Base-by-base conservation (phyloP, 2,329 filamentous ascomycete species). In the Fusarium sp. region DNA sequence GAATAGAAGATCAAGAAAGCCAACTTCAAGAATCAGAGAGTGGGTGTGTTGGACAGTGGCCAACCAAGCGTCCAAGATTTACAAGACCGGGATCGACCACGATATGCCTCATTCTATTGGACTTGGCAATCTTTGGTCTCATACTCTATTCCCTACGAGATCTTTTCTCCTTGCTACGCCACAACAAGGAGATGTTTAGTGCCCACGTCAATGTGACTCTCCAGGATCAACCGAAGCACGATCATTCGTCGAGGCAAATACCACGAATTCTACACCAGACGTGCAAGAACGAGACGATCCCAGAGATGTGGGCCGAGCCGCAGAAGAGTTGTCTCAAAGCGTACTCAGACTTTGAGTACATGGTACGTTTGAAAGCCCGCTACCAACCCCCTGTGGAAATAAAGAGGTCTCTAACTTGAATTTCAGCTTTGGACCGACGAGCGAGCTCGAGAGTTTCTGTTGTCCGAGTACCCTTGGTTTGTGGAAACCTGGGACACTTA, bases 231-330 rank as follows among this genome's bases (percentile, higher is more conserved):
- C 57, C 65, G 82, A 92, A 93, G 78, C 91, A 93, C 57, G 91
- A 10, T 92, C 92, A 82, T 89, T 88, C 33, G 4, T 79, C 93
- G 93, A 80, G 88, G 91, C 69, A 87, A 64, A 91, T 95, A 52
- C 93, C 93, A 60, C 93, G 92, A 82, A 94, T 94, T 79, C 92
- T 94, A 56, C 92, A 94, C 84, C 92, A 94, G 80, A 93, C 92
- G 6, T 92, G 92, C 82, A 89, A 88, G 78, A 93, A 93, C 81
- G 88, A 91, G 68, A 90, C 87, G 59, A 91, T 95, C 56, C 93
- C 92, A 0, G 84, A 83, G 57, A 88, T 91, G 67, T 95, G 93
- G 93, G 83, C 86, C 65, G 86, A 87, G 27, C 88, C 92, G 24
- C 92, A 93, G 78, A 84, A 90, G 81, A 91, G 87, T 77, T 94